Evolutionary conservation across 2,329 filamentous ascomycete genomes (phyloP).

Genomic region (Penicillium sclerotigenum): DNA sequence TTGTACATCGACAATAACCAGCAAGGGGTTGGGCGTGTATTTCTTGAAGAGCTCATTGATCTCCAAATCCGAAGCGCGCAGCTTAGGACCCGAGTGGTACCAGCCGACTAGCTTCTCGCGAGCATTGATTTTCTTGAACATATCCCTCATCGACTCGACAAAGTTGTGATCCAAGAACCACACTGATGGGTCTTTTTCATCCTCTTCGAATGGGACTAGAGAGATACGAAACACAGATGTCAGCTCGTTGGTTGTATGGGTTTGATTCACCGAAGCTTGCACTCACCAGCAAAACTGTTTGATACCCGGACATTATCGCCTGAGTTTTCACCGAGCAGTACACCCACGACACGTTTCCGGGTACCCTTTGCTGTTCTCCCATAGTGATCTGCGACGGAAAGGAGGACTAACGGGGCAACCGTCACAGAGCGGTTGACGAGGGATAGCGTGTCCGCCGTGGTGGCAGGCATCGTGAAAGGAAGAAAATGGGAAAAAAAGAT

Average conservation of each 20-base stretch:
- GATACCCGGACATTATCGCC: constrained; percentile 95
- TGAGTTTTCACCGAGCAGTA: constrained; percentile 91
- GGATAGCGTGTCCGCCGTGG: constrained; percentile 92
- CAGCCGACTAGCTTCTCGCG: constrained; percentile 98
- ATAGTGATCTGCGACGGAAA: constrained; percentile 98
- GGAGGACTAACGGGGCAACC: constrained; percentile 93
- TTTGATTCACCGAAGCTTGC: constrained; percentile 10
- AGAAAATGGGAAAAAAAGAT: background rate
- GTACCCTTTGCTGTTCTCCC: constrained; percentile 89
- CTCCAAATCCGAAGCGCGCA: constrained; percentile 92
- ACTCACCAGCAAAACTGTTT: constrained; percentile 94
- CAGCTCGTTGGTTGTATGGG: constrained; percentile 15
- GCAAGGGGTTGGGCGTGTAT: constrained; percentile 92
- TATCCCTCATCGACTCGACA: constrained; percentile 98
- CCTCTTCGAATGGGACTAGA: constrained; percentile 94
- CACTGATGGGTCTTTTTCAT: constrained; percentile 96
- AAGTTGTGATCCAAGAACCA: constrained; percentile 99
- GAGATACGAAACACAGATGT: constrained; percentile 10
- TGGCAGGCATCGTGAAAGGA: constrained; percentile 75
- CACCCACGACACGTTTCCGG: constrained; percentile 85
- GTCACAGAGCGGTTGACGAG: constrained; percentile 93
- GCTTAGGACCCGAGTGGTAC: constrained; percentile 98
- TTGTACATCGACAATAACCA: constrained; percentile 98
- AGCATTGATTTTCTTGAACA: constrained; percentile 99
- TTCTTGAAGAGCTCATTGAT: constrained; percentile 99